Evolutionary conservation across 352 stramenopile species (phyloP).

Genomic region (Globisporangium carolinianum): DNA sequence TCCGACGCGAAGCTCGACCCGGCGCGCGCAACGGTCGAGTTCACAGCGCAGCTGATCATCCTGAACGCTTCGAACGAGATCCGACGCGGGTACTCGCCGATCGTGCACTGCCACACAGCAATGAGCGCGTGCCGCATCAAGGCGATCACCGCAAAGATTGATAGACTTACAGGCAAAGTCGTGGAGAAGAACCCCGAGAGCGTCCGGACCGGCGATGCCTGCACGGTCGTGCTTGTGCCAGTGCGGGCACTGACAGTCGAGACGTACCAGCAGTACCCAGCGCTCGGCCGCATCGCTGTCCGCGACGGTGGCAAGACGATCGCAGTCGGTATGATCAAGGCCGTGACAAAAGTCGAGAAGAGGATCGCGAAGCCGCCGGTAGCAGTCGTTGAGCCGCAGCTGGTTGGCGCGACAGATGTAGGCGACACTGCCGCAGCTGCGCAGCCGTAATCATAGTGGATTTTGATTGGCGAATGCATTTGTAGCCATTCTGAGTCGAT

Average conservation of each 20-base stretch:
- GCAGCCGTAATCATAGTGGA: background rate
- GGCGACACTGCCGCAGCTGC: background rate
- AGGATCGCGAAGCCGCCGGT: conserved; percentile 4
- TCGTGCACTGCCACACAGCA: conserved; percentile 97
- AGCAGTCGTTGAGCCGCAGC: too few species aligned
- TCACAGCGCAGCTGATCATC: conserved; percentile 95
- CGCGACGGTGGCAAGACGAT: conserved; percentile 97
- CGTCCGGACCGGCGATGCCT: conserved; percentile 95
- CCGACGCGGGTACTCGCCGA: conserved; percentile 89
- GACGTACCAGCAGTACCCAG: conserved; percentile 95
- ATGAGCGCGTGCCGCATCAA: conserved; percentile 96
- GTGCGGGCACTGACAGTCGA: conserved; percentile 95
- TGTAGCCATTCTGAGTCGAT: background rate
- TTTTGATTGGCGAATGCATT: background rate
- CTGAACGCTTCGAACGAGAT: conserved; percentile 95
- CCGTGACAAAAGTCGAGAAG: conserved; percentile 80
- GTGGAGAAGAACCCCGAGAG: conserved; percentile 92
- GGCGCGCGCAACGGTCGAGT: conserved; percentile 72
- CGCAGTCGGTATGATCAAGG: conserved; percentile 96
- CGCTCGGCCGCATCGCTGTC: conserved; percentile 94
- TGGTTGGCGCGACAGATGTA: too few species aligned
- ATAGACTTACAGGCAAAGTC: conserved; percentile 93
- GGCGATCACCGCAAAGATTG: conserved; percentile 95
- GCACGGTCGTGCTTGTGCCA: conserved; percentile 92
- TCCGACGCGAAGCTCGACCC: conserved; percentile 93